Percentiles rank a stretch among this genome's conserved stretches.
Conservation (phyloP, 2,329 filamentous ascomycete species). For the Berkeleyomyces basicola region DNA sequence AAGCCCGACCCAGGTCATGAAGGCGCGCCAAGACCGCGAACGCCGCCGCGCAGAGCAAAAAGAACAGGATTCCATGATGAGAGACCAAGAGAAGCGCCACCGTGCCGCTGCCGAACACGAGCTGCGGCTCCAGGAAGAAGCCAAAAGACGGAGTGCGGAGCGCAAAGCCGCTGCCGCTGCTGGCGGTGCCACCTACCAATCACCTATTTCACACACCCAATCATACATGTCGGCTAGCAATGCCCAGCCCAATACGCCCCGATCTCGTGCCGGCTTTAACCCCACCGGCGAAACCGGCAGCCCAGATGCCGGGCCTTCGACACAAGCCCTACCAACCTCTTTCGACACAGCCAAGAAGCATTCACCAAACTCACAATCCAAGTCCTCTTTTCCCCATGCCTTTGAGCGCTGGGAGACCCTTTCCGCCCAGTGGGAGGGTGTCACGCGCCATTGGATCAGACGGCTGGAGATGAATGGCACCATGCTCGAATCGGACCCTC, state of each 20-base stretch:
- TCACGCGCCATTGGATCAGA: conserved; percentile 95
- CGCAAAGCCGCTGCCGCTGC: conserved; percentile 40
- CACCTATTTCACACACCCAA: conserved; percentile 14
- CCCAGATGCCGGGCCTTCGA: conserved; percentile 14
- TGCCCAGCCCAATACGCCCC: conserved; percentile 14
- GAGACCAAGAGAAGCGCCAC: conserved; percentile 28
- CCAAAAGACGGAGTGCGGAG: conserved; percentile 40
- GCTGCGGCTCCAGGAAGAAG: conserved; percentile 36
- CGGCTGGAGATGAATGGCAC: conserved; percentile 80
- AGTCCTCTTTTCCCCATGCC: conserved; percentile 75
- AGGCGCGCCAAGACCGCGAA: conserved; percentile 58
- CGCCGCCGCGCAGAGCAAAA: conserved; percentile 50
- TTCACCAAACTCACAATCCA: conserved; percentile 1
- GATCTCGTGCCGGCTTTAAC: conserved; percentile 11
- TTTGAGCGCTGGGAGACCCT: conserved; percentile 96
- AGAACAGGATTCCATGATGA: conserved; percentile 44
- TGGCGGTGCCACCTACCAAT: conserved; percentile 16
- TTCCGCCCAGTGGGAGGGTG: conserved; percentile 93
- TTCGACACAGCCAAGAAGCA: conserved; percentile 17
- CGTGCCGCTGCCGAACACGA: conserved; percentile 39
- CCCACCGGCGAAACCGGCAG: conserved; percentile 4
- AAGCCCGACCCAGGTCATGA: conserved; percentile 84
- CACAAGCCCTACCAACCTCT: conserved; percentile 14
- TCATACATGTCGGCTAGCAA: conserved; percentile 14
- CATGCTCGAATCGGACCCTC: conserved; percentile 64